Evolutionary conservation across 1,284 basidiomycete genomes (phyloP).

Genomic region (Ustilago cynodontis): DNA sequence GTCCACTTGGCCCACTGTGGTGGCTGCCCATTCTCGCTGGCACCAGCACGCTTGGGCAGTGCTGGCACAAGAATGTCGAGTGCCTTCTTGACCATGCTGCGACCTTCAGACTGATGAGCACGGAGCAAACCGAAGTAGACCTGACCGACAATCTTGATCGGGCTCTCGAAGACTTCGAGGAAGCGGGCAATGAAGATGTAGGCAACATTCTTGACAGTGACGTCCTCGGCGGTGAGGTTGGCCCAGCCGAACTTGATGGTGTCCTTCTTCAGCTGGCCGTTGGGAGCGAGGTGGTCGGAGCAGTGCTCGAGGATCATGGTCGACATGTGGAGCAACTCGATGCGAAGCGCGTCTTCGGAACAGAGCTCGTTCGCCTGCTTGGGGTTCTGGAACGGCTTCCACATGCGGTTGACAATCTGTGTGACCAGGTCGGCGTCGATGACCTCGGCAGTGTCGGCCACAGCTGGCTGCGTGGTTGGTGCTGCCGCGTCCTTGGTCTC

Average conservation of each 20-base stretch:
- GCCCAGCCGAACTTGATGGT: slow-evolving; percentile 96
- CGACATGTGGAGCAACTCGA: slow-evolving; percentile 91
- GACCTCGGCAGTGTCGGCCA: slow-evolving; percentile 30
- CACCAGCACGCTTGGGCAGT: slow-evolving; percentile 75
- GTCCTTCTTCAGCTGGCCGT: slow-evolving; percentile 88
- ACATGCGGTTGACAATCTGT: slow-evolving; percentile 80
- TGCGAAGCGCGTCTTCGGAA: slow-evolving; percentile 84
- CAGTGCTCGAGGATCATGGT: slow-evolving; percentile 90
- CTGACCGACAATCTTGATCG: slow-evolving; percentile 91
- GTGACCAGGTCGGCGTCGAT: slow-evolving; percentile 80
- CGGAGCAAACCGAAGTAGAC: slow-evolving; percentile 94
- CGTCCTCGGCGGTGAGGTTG: slow-evolving; percentile 84
- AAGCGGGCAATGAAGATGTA: slow-evolving; percentile 95
- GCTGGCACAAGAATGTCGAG: slow-evolving; percentile 90
- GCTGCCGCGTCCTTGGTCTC: slow-evolving; percentile 62
- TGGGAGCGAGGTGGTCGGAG: slow-evolving; percentile 74
- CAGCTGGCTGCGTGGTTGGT: slow-evolving; percentile 63
- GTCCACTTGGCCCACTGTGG: slow-evolving; percentile 92
- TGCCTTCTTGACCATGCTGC: slow-evolving; percentile 84
- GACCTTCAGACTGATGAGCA: slow-evolving; percentile 80
- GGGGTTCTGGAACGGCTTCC: slow-evolving; percentile 79
- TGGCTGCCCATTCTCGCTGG: slow-evolving; percentile 72
- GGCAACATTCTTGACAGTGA: slow-evolving; percentile 92
- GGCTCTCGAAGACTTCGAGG: slow-evolving; percentile 89
- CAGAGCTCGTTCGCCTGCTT: slow-evolving; percentile 70